Evolutionary conservation across 2,329 filamentous ascomycete species (phyloP), one percentile per base, ranked within the genome.

Genomic region (Balansia obtecta): DNA sequence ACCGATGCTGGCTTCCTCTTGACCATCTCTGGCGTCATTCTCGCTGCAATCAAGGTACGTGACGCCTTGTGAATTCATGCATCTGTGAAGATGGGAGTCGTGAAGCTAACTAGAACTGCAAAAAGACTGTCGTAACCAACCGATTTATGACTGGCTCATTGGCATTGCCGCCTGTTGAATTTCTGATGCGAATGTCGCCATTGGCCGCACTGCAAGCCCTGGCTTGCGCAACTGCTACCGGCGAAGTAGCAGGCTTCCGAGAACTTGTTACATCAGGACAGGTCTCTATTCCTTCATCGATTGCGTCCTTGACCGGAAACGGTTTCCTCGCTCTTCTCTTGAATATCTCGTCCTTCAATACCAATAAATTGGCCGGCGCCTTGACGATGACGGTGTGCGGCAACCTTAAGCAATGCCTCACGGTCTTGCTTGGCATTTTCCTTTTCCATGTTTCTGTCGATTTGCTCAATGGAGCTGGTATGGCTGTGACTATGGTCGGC

Each of bases 111-210:
- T 18, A 20, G 13, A 15, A 30, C 40, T 20, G 13, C 12, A 13
- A 18, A 18, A 22, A 9, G 70, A 82, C 79, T 1, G 75, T 83
- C 34, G 76, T 77, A 32, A 81, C 79, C 37, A 83, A 83, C 65
- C 74, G 76, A 58, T 73, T 83, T 58, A 80, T 82, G 76, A 83
- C 79, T 9, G 79, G 78, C 33, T 70, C 72, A 3, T 70, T 82
- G 30, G 71, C 73, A 18, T 71, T 82, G 3, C 73, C 76, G 0
- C 73, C 78, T 2, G 68, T 81, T 53, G 80, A 83, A 59, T 71
- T 82, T 16, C 71, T 82, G n/a, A 70, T 79, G 58, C 73, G 77
- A 61, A 78, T 82, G 75, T 79, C 76, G 12, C 80, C 79, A 1
- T 69, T 83, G 9, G 79, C 80, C 11, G 76, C 72, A 39, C 57